Evolutionary conservation across 1,284 basidiomycete genomes (phyloP).

Genomic region (Caloboletus inedulis): DNA sequence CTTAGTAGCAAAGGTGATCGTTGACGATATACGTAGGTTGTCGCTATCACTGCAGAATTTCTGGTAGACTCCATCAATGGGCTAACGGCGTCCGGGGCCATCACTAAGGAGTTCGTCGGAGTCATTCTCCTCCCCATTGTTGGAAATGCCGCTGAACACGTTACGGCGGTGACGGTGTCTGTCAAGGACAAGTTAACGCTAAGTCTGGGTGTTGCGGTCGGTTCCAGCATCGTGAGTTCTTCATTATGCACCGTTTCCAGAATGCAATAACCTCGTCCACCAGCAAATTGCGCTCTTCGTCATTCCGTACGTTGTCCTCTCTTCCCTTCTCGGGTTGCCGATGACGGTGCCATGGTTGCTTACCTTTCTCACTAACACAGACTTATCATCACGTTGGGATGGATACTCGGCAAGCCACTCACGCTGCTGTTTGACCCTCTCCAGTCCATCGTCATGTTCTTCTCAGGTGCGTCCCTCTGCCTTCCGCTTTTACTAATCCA

Average conservation of each 20-base stretch:
- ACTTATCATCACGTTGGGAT: slow-evolving; percentile 61
- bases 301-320: slow-evolving; percentile 58
- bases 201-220: slow-evolving; percentile 83
- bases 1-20: not conserved
- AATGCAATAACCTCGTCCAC: slow-evolving; percentile 8
- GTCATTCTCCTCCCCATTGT: slow-evolving; percentile 85
- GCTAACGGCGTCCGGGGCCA: slow-evolving; percentile 47
- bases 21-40: slow-evolving; percentile 38
- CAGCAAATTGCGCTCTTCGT: slow-evolving; percentile 90
- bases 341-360: slow-evolving; percentile 50
- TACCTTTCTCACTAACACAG: slow-evolving; percentile 50
- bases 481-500: not conserved
- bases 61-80: slow-evolving; percentile 78
- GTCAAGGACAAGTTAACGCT: slow-evolving; percentile 74
- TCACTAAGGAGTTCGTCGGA: slow-evolving; percentile 78
- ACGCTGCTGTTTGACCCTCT: slow-evolving; percentile 80
- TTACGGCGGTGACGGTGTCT: slow-evolving; percentile 81
- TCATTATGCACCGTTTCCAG: not conserved
- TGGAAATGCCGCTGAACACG: slow-evolving; percentile 73
- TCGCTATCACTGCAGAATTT: slow-evolving; percentile 77
- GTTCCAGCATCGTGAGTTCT: slow-evolving; percentile 75
- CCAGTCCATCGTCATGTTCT: slow-evolving; percentile 62
- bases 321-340: slow-evolving; percentile 38
- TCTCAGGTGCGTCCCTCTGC: slow-evolving; percentile 36
- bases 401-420: slow-evolving; percentile 68